Evolutionary conservation across 202 grass and related monocot species (phyloP).

Genomic region (Brachypodium distachyon): DNA sequence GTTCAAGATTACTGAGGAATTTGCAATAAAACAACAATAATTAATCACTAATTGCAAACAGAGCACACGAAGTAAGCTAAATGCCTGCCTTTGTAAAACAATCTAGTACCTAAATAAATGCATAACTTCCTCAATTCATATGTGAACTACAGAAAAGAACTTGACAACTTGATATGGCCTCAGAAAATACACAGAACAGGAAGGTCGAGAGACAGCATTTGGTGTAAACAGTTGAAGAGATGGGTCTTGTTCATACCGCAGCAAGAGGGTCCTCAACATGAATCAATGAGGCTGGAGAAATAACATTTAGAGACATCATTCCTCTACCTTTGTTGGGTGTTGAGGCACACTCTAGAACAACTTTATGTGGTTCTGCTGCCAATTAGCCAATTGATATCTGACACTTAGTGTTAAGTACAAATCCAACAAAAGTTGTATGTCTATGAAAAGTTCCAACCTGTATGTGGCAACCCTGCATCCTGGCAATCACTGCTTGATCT

Average conservation of each 20-base stretch:
- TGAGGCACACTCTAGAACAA: slow-evolving; percentile 49
- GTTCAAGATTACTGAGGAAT: neutral
- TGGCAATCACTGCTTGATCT: slow-evolving; percentile 17
- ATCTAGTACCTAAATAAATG: neutral
- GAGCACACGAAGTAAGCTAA: slow-evolving; percentile 4
- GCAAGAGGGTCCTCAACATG: slow-evolving; percentile 80
- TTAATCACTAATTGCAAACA: neutral
- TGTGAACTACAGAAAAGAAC: slow-evolving; percentile 3
- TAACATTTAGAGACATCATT: slow-evolving; percentile 56
- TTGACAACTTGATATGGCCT: neutral
- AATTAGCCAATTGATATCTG: slow-evolving; percentile 28
- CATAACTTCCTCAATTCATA: neutral
- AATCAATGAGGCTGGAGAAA: slow-evolving; percentile 60
- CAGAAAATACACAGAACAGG: neutral
- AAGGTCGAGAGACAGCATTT: slow-evolving; percentile 7
- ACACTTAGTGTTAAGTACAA: neutral
- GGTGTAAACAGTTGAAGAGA: neutral
- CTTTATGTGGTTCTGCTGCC: slow-evolving; percentile 29
- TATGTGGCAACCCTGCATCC: slow-evolving; percentile 15
- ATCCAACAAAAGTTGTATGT: neutral
- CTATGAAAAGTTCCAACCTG: slow-evolving; percentile 13
- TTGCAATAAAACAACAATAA: neutral
- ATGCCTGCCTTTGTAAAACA: neutral
- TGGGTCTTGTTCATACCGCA: slow-evolving; percentile 37
- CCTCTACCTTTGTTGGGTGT: slow-evolving; percentile 75